These are phyloP conservation scores for Volvox reticuliferus DNA, from an alignment of 139 green algal genomes.

Conservation along the genomic window DNA sequence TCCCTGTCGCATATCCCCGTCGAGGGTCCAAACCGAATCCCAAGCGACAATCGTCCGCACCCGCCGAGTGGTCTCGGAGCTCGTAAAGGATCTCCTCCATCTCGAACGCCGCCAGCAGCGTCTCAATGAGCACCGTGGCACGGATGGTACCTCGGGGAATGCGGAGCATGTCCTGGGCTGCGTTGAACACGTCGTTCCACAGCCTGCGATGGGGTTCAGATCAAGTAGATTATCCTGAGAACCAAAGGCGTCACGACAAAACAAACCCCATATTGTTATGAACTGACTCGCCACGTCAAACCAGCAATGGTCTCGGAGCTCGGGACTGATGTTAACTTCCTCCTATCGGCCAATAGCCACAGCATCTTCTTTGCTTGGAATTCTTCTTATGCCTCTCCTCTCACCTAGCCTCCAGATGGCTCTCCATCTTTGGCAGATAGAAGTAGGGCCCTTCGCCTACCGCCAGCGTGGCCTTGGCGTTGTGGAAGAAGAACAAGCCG, in stretches of 20 bases:
- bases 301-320: neutral
- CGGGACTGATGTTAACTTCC: neutral
- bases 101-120: conserved; percentile 91
- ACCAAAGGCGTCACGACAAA: too few relatives aligned
- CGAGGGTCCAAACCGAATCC: too few relatives aligned
- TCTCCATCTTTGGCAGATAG: conserved; percentile 95
- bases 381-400: neutral
- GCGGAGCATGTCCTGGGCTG: conserved; percentile 74
- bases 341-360: neutral
- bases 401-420: conserved; percentile 84
- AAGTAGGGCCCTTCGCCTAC: conserved; percentile 83
- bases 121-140: conserved; percentile 92
- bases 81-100: conserved; percentile 96
- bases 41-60: neutral
- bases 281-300: too few relatives aligned
- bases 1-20: too few relatives aligned
- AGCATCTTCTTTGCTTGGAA: neutral
- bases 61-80: conserved; percentile 84
- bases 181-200: conserved; percentile 85
- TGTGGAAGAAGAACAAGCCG: conserved; percentile 93
- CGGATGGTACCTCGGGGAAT: conserved; percentile 83
- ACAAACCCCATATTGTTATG: too few relatives aligned
- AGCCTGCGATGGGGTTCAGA: conserved; percentile 50
- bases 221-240: neutral
- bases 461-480: conserved; percentile 60